These are phyloP conservation scores for Fonsecaea pugnacius DNA, from an alignment of 2,329 filamentous ascomycete species.

Conservation along the genomic window DNA sequence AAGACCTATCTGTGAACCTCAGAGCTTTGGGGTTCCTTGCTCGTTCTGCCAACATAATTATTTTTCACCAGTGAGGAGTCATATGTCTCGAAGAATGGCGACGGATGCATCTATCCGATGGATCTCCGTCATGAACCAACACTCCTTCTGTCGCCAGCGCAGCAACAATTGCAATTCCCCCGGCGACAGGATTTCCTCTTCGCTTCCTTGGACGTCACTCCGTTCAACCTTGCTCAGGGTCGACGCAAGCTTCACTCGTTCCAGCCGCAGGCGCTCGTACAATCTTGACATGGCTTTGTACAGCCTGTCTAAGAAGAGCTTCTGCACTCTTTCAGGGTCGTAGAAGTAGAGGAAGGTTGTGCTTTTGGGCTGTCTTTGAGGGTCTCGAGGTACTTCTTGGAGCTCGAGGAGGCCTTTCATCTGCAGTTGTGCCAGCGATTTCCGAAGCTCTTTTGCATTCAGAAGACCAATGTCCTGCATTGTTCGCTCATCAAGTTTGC, in stretches of 20 bases:
- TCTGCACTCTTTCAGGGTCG: conserved; percentile 72
- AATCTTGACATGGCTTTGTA: conserved; percentile 90
- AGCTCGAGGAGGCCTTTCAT: conserved; percentile 84
- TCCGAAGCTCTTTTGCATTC: conserved; percentile 81
- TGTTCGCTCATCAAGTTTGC: conserved; percentile 93
- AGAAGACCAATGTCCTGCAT: conserved; percentile 80
- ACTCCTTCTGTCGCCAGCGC: conserved; percentile 64
- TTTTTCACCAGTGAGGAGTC: conserved; percentile 33
- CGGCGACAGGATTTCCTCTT: conserved; percentile 76
- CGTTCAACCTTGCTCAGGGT: conserved; percentile 82
- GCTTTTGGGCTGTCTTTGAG: conserved; percentile 76
- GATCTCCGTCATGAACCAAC: conserved; percentile 77
- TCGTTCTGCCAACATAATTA: not conserved
- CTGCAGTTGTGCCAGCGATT: conserved; percentile 82
- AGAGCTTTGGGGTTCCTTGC: not conserved
- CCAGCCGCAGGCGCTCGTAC: conserved; percentile 76
- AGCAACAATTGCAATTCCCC: conserved; percentile 73
- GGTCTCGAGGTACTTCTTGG: conserved; percentile 91
- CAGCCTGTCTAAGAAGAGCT: conserved; percentile 74
- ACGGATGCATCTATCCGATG: conserved; percentile 83
- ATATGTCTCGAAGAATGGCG: conserved; percentile 79
- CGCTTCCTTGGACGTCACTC: conserved; percentile 80
- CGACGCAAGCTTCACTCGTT: conserved; percentile 71
- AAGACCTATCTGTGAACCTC: not conserved
- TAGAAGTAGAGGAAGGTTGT: conserved; percentile 94